These are phyloP conservation scores for Candolleomyces eurysporus DNA, from an alignment of 768 basidiomycete genomes.

Conservation along the genomic window DNA sequence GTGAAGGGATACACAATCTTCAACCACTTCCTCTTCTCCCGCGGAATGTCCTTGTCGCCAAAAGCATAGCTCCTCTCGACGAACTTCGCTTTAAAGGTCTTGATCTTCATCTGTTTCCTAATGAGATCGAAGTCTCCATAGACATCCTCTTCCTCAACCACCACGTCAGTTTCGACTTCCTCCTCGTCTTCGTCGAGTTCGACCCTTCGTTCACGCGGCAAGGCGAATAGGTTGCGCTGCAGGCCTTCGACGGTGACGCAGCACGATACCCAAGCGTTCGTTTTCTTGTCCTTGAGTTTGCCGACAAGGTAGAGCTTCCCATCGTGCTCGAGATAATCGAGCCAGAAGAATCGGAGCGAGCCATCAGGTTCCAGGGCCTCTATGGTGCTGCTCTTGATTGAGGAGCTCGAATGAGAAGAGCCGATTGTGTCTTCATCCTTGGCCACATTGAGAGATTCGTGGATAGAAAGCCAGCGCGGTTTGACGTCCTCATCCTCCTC, in stretches of 20 bases:
- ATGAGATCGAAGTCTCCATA: conserved; percentile 82
- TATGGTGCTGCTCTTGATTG: conserved; percentile 37
- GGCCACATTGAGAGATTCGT: conserved; percentile 63
- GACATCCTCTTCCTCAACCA: conserved; percentile 70
- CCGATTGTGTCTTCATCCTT: conserved; percentile 61
- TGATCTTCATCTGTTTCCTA: conserved; percentile 68
- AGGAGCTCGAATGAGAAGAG: conserved; percentile 34
- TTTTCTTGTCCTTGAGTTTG: conserved; percentile 80
- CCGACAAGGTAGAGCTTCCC: conserved; percentile 89
- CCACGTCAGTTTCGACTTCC: conserved; percentile 69
- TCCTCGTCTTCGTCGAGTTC: conserved; percentile 57
- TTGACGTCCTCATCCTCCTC: conserved; percentile 44
- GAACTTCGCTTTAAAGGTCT: conserved; percentile 76
- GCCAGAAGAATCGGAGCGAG: conserved; percentile 90
- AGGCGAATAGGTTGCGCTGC: conserved; percentile 86
- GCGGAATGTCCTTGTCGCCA: conserved; percentile 78
- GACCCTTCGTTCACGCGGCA: conserved; percentile 70
- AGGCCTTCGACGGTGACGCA: conserved; percentile 84
- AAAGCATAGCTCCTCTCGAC: conserved; percentile 93
- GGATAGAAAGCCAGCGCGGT: conserved; percentile 72
- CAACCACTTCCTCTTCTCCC: conserved; percentile 80
- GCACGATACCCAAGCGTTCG: conserved; percentile 73
- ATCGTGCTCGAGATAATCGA: conserved; percentile 87
- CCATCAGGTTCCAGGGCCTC: conserved; percentile 81
- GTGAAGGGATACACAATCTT: conserved; percentile 92